Conservation (phyloP, 2,329 filamentous ascomycete genomes). For the Pseudogymnoascus sp. region DNA sequence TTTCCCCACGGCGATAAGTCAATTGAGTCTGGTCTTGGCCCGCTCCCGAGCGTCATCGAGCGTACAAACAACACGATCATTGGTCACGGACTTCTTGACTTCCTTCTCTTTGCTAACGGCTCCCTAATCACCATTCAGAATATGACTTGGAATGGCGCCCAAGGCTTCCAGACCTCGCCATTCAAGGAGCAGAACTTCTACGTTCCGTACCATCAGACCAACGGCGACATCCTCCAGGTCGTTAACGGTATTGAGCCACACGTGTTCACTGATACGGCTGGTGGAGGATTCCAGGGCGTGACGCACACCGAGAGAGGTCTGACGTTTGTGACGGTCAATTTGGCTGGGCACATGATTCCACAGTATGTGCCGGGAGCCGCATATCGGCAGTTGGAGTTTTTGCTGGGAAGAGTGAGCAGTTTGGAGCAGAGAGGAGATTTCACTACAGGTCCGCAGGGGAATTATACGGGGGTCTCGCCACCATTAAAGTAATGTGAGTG, state of each 20-base stretch:
- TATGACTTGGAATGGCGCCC: constrained; percentile 61
- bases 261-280: constrained; percentile 22
- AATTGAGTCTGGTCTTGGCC: constrained; percentile 40
- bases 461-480: constrained; percentile 18
- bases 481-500: neutral
- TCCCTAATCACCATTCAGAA: constrained; percentile 60
- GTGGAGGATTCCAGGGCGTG: constrained; percentile 36
- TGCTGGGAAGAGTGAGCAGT: constrained; percentile 50
- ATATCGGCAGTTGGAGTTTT: constrained; percentile 54
- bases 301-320: constrained; percentile 56
- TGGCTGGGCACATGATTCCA: constrained; percentile 47
- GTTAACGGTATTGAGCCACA: constrained; percentile 15
- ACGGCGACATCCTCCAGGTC: constrained; percentile 40
- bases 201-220: constrained; percentile 37
- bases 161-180: constrained; percentile 48
- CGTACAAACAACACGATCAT: constrained; percentile 53
- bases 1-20: constrained; percentile 40
- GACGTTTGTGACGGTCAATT: constrained; percentile 49
- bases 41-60: constrained; percentile 54
- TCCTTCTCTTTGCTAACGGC: constrained; percentile 55
- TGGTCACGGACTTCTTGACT: constrained; percentile 55
- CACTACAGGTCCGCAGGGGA: constrained; percentile 22
- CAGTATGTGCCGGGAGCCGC: constrained; percentile 51
- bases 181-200: constrained; percentile 20
- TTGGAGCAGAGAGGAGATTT: constrained; percentile 29